A percentile compares a stretch with the other conserved stretches of the same genome.
phyloP scores from a whole-genome alignment of 768 basidiomycete species.

The Pulveroboletus ravenelii region DNA sequence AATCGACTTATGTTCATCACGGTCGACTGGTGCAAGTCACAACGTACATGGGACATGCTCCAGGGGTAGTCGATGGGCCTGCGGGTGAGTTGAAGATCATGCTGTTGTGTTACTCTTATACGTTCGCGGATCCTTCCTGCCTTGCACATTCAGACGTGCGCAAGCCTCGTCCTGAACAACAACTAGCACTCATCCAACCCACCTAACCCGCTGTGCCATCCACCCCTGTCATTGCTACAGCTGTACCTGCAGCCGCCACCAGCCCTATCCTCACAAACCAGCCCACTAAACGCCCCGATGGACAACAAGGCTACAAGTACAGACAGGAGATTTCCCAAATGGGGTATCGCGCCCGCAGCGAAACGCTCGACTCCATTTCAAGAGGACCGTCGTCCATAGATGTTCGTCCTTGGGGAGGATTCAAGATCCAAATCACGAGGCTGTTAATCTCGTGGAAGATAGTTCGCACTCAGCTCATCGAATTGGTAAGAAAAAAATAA shows the following conservation, averaged over 20 bases:
- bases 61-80: too few species aligned
- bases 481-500: slow-evolving; percentile 56
- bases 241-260: slow-evolving; percentile 1
- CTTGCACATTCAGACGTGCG: too few species aligned
- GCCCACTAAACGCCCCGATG: too few species aligned
- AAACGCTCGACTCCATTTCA: too few species aligned
- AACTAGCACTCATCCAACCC: slow-evolving; percentile 11
- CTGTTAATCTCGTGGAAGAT: slow-evolving; percentile 86
- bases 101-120: too few species aligned
- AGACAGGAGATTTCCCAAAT: slow-evolving; percentile 91
- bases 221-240: slow-evolving; percentile 15
- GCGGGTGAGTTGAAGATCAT: too few species aligned
- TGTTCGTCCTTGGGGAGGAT: slow-evolving; percentile 34
- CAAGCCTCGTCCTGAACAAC: slow-evolving; percentile 25
- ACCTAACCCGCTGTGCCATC: slow-evolving; percentile 13
- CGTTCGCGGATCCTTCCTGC: too few species aligned
- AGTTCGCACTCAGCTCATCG: slow-evolving; percentile 87
- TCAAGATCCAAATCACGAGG: slow-evolving; percentile 47
- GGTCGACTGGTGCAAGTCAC: too few species aligned
- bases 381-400: slow-evolving; percentile 39
- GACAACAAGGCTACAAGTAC: slow-evolving; percentile 73
- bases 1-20: too few species aligned
- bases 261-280: too few species aligned
- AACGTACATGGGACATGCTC: too few species aligned
- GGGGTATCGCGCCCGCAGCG: slow-evolving; percentile 39